Percentiles rank a stretch among this genome's conserved stretches.
Conservation (phyloP, 1,284 basidiomycete species). For the Ceratorhiza oryzae-sativae region DNA sequence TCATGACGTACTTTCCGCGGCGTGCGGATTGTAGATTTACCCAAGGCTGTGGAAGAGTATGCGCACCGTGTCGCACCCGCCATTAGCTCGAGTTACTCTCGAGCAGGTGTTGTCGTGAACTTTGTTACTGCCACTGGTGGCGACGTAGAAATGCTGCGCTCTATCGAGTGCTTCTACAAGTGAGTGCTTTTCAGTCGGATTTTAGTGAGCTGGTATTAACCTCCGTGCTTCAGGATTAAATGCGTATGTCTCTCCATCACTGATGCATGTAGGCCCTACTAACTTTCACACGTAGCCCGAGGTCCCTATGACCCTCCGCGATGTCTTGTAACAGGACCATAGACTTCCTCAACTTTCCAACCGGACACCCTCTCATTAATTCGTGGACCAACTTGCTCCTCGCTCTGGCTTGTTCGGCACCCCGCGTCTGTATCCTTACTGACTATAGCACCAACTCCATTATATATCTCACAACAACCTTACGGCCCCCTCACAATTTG, state of each 20-base stretch:
- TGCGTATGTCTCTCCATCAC: slow-evolving; percentile 64
- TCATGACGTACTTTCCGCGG: not conserved
- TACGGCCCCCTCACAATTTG: not conserved
- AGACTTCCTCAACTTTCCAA: slow-evolving; percentile 18
- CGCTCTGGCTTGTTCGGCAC: slow-evolving; percentile 1
- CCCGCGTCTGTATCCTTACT: slow-evolving; percentile 32
- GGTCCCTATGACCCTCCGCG: slow-evolving; percentile 85
- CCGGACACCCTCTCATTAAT: not conserved
- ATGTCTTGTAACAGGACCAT: slow-evolving; percentile 71
- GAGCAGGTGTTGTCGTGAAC: slow-evolving; percentile 89
- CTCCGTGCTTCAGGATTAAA: slow-evolving; percentile 71
- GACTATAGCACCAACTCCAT: slow-evolving; percentile 24
- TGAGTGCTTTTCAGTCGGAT: slow-evolving; percentile 50
- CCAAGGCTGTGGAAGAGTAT: slow-evolving; percentile 95
- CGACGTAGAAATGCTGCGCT: slow-evolving; percentile 96
- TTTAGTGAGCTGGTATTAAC: slow-evolving; percentile 1
- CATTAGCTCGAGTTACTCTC: slow-evolving; percentile 77
- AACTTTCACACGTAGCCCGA: slow-evolving; percentile 65
- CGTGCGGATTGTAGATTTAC: slow-evolving; percentile 69
- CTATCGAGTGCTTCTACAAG: slow-evolving; percentile 97
- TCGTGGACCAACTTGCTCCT: not conserved
- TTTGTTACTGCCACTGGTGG: slow-evolving; percentile 97
- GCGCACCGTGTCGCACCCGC: slow-evolving; percentile 80
- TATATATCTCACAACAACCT: slow-evolving; percentile 23
- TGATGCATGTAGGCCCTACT: slow-evolving; percentile 24